These are phyloP conservation scores for Cucurbita maxima DNA, from an alignment of 306 rosid genomes.

Conservation along the genomic window DNA sequence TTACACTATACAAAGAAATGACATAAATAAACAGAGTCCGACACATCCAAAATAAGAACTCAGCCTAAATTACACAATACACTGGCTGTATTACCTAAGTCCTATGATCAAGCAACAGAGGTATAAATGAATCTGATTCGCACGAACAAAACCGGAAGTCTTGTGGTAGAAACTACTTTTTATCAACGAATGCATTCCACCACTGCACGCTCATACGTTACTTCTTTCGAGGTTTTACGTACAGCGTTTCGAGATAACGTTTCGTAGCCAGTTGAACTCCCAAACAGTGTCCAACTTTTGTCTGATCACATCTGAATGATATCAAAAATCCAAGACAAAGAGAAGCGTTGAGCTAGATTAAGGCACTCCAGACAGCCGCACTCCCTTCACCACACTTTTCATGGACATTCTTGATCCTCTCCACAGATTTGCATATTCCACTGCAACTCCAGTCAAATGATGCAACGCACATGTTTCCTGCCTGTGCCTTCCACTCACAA, in stretches of 20 bases:
- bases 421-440: conserved; percentile 98
- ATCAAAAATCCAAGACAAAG: neutral
- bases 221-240: neutral
- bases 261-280: neutral
- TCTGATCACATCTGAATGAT: neutral
- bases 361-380: conserved; percentile 75
- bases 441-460: conserved; percentile 99
- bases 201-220: neutral
- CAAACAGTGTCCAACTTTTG: neutral
- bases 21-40: neutral
- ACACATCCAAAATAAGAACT: neutral
- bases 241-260: neutral
- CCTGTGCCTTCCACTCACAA: conserved; percentile 97
- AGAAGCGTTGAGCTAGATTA: conserved; percentile 19
- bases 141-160: neutral
- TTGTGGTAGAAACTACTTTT: neutral
- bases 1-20: conserved; percentile 4
- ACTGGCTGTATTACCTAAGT: neutral
- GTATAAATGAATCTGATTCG: neutral
- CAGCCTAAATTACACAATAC: neutral
- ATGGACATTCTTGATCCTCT: conserved; percentile 79
- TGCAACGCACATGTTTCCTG: conserved; percentile 80
- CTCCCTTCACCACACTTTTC: conserved; percentile 92
- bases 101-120: neutral
- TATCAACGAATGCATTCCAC: neutral